Evolutionary conservation across 352 stramenopile species (phyloP).

Genomic region (Globisporangium solare): DNA sequence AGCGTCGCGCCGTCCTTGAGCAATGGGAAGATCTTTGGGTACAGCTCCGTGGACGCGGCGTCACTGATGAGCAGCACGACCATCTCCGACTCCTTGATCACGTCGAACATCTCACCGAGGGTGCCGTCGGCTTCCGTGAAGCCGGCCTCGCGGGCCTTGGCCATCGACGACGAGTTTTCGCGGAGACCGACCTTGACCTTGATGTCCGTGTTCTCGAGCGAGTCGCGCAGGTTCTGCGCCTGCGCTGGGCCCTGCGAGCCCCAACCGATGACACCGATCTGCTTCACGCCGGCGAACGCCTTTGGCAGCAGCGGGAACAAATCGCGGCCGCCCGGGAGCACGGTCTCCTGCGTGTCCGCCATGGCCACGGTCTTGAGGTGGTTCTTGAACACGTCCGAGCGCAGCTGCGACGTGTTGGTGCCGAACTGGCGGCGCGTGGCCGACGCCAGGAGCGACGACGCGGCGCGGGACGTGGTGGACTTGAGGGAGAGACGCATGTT

Average conservation of each 20-base stretch:
- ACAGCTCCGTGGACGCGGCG: slow-evolving; percentile 92
- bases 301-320: slow-evolving; percentile 94
- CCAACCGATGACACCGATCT: slow-evolving; percentile 98
- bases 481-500: slow-evolving; percentile 67
- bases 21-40: slow-evolving; percentile 96
- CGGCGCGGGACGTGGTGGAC: slow-evolving; percentile 36
- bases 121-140: slow-evolving; percentile 93
- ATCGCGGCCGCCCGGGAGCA: slow-evolving; percentile 85
- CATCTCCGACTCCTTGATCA: slow-evolving; percentile 96
- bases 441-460: slow-evolving; percentile 30
- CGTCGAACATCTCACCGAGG: slow-evolving; percentile 95
- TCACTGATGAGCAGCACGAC: slow-evolving; percentile 97
- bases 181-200: slow-evolving; percentile 90
- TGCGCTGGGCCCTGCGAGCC: slow-evolving; percentile 96
- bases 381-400: slow-evolving; percentile 65
- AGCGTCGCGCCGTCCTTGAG: slow-evolving; percentile 95
- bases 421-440: slow-evolving; percentile 29
- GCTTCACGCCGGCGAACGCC: slow-evolving; percentile 95
- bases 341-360: slow-evolving; percentile 68
- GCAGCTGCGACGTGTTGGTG: slow-evolving; percentile 60
- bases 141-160: slow-evolving; percentile 84
- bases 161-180: slow-evolving; percentile 69
- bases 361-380: slow-evolving; percentile 76
- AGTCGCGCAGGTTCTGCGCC: slow-evolving; percentile 96
- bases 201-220: slow-evolving; percentile 90